These are phyloP conservation scores for Paramyrothecium sp. DNA, from an alignment of 2,329 filamentous ascomycete species.

Conservation along the genomic window DNA sequence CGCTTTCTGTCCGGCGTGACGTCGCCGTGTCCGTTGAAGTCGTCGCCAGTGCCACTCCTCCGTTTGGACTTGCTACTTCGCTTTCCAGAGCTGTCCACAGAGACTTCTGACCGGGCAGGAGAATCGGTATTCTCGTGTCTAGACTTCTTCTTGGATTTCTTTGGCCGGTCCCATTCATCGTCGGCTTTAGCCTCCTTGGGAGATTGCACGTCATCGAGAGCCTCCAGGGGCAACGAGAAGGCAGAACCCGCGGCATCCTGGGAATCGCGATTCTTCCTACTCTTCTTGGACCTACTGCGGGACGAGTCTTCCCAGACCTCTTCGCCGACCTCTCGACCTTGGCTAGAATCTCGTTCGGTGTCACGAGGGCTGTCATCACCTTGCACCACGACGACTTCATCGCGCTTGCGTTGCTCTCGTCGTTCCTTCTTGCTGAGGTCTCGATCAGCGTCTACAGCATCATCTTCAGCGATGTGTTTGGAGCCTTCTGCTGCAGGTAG, in stretches of 20 bases:
- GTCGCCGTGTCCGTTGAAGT: conserved; percentile 28
- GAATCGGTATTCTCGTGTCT: conserved; percentile 22
- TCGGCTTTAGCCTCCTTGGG: conserved; percentile 8
- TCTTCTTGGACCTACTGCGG: conserved; percentile 31
- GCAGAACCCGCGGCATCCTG: conserved; percentile 20
- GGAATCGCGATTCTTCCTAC: conserved; percentile 22
- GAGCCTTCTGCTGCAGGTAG: conserved; percentile 6
- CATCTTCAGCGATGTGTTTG: conserved; percentile 15
- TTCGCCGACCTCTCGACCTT: conserved; percentile 14
- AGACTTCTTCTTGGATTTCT: conserved; percentile 27
- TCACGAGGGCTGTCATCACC: conserved; percentile 17
- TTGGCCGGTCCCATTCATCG: conserved; percentile 27
- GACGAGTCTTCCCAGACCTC: conserved; percentile 23
- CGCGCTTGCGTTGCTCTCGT: conserved; percentile 39
- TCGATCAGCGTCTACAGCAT: conserved; percentile 17
- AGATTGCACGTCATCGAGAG: conserved; percentile 23
- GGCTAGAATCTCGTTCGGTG: conserved; percentile 12
- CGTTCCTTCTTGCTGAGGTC: conserved; percentile 24
- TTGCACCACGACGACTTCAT: conserved; percentile 25
- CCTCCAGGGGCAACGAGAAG: conserved; percentile 26
- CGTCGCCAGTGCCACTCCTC: conserved; percentile 33
- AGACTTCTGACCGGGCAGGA: conserved; percentile 33
- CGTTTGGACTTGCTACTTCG: conserved; percentile 39
- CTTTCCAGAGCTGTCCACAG: conserved; percentile 32
- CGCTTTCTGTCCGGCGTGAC: conserved; percentile 37